Base-by-base conservation (phyloP, 2,329 filamentous ascomycete genomes). In the Plenodomus lindquistii region DNA sequence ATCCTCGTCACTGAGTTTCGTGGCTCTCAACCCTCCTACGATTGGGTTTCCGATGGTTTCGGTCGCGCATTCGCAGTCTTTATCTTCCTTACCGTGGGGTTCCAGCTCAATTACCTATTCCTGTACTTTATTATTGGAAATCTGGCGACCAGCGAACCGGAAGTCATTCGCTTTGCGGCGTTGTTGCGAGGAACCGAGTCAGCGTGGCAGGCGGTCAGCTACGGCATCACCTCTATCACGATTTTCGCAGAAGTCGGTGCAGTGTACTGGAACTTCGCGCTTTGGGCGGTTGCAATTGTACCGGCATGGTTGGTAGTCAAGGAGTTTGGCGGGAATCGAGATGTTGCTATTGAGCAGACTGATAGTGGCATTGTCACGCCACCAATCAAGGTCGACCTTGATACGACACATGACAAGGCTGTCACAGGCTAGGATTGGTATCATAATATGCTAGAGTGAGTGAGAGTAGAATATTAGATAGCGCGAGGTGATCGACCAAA, bases 91-190 rank as follows among this genome's bases (percentile, higher is more conserved):
- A 83, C 84, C 0, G 71, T 82, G 10, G 82, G 85, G 0, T 90
- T 90, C 59, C 87, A 90, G 70, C 57, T 89, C 7, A 90, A 90
- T 66, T 91, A 91, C 64, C 77, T 89, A 55, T 89, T 85, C 65
- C 70, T 89, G 77, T 89, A 89, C 72, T 90, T 90, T 60, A 75
- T 90, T 50, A 81, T 90, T 9, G 80, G 83, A 3, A 85, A 88
- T 57, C 66, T 91, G 2, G 85, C 87, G 1, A 69, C 76, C 4
- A 75, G 78, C 5, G 78, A 88, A 42, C 77, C 79, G 19, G 83
- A 91, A 56, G 80, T 89, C 1, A 81, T 91, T 37, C 80, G 87
- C 1, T 85, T 86, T 60, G 81, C 87, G 0, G 86, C 85, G 0
- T 70, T 91, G 11, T 74, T 91, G 2, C 78, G 87, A 46, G 87